These are phyloP conservation scores for Tricholoma bakamatsutake DNA, from an alignment of 768 basidiomycete genomes.

Conservation along the genomic window DNA sequence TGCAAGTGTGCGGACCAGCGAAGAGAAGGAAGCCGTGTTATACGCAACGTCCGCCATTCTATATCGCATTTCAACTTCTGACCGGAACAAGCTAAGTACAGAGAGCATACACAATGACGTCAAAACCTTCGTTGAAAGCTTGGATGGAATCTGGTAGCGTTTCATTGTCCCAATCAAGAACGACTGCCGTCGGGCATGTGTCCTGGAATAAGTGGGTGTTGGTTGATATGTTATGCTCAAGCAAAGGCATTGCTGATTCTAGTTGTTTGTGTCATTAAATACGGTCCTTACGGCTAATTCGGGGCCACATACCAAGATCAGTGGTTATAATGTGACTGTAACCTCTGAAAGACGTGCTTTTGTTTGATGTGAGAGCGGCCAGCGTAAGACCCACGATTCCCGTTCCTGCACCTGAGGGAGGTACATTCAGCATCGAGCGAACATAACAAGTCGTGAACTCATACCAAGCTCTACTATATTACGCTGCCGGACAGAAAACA, in stretches of 20 bases:
- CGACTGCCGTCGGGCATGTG: slow-evolving; percentile 26
- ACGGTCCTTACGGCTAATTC: background rate
- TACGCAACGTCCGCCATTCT: slow-evolving; percentile 95
- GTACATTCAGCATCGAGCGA: slow-evolving; percentile 1
- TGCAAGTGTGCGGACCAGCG: slow-evolving; percentile 64
- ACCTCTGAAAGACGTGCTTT: slow-evolving; percentile 5
- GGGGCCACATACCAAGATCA: slow-evolving; percentile 58
- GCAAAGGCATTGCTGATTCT: slow-evolving; percentile 80
- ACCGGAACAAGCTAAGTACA: background rate
- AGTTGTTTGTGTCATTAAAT: background rate
- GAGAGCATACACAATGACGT: slow-evolving; percentile 60
- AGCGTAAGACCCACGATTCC: slow-evolving; percentile 74
- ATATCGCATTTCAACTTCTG: background rate
- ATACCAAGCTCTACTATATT: slow-evolving; percentile 68
- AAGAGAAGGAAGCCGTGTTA: slow-evolving; percentile 80
- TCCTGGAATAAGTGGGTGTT: slow-evolving; percentile 33
- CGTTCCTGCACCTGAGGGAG: slow-evolving; percentile 71
- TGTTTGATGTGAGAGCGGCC: slow-evolving; percentile 44
- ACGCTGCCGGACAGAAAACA: slow-evolving; percentile 35
- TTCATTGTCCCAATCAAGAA: slow-evolving; percentile 76
- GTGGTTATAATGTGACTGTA: slow-evolving; percentile 49
- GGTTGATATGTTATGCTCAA: slow-evolving; percentile 60
- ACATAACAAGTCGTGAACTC: slow-evolving; percentile 6
- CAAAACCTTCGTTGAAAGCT: slow-evolving; percentile 33
- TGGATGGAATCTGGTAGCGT: slow-evolving; percentile 41